A percentile compares a stretch with the other conserved stretches of the same genome.
These are phyloP conservation scores for Salvia sclarea DNA, from an alignment of 305 asterid species.

Conservation along the genomic window DNA sequence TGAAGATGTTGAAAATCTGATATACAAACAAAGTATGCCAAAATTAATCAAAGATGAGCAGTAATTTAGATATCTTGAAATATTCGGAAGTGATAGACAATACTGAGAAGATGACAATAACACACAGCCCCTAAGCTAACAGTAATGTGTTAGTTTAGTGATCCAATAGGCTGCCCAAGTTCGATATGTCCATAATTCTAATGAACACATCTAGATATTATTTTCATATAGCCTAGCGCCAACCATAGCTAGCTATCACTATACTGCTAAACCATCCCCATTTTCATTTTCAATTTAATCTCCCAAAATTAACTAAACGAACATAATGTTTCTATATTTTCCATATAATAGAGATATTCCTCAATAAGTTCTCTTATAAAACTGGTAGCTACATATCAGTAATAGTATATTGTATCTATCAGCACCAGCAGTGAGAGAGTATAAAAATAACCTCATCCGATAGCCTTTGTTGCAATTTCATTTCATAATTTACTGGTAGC, in stretches of 20 bases:
- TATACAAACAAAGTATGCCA: slow-evolving; percentile 34
- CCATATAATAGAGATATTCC: not conserved
- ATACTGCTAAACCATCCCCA: not conserved
- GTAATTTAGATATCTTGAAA: slow-evolving; percentile 31
- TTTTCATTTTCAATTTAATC: not conserved
- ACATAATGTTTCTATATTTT: not conserved
- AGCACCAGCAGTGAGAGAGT: too few relatives aligned
- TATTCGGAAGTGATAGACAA: slow-evolving; percentile 14
- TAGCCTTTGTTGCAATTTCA: slow-evolving; percentile 1
- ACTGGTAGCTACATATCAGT: too few relatives aligned
- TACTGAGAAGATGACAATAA: slow-evolving; percentile 13
- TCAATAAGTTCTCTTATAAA: not conserved
- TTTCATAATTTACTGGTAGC: slow-evolving; percentile 2
- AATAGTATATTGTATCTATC: too few relatives aligned
- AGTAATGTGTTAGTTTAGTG: slow-evolving; percentile 16
- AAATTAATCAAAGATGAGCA: slow-evolving; percentile 12
- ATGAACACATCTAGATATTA: not conserved
- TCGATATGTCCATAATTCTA: slow-evolving; percentile 3
- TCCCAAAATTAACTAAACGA: not conserved
- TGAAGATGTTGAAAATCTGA: slow-evolving; percentile 58
- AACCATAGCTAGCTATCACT: not conserved
- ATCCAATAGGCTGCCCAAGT: not conserved
- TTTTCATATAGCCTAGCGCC: not conserved
- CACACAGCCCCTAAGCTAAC: slow-evolving; percentile 9
- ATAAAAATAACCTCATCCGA: too few relatives aligned